Evolutionary conservation across 495 filamentous ascomycete genomes (phyloP), one percentile per base, ranked within the genome.

Genomic region (Penicillium lagena): DNA sequence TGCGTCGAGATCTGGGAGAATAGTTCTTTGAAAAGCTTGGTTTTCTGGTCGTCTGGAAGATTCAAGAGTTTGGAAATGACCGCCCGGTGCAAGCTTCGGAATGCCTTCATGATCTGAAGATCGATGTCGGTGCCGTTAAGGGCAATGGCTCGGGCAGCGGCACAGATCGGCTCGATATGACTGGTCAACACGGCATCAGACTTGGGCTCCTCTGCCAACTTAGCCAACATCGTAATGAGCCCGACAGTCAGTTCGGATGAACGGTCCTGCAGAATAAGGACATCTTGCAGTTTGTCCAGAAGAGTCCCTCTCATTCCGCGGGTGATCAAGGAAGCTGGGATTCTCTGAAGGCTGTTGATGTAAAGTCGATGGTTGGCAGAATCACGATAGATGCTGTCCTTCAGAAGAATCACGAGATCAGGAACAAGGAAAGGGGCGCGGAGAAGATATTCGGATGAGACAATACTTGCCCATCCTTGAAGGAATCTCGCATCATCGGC

Each of bases 391-490:
- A 67, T 49, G 31, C 50, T 56, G 22, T 62, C 55, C n/a, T 59
- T 64, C 7, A 73, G 51, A 3, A 73, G 51, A 34, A 50, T 44
- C 14, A 59, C 53, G 29, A 73, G 30, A 41, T 70, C 68, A 13
- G 50, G 45, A 9, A 63, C 62, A 40, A 73, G 55, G 9, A 40
- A 47, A 10, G 67, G 67, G 3, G 59, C 54, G 28, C 58, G 63
- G 30, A 70, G 59, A 32, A 73, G 58, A 42, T 73, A 73, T 35
- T 73, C 70, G 35, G 72, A 64, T 28, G 65, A 72, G 4, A 68
- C 60, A 12, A 73, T 45, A 42, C 62, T 63, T n/a, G 61, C 54
- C 70, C 70, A 73, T 7, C 60, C 59, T 40, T 72, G 67, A 27
- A 70, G 49, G 47, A 70, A 68, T 27, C 56, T 58, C 17, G 64